phyloP scores from a whole-genome alignment of 768 basidiomycete genomes.

The Boletus eberwhitei region DNA sequence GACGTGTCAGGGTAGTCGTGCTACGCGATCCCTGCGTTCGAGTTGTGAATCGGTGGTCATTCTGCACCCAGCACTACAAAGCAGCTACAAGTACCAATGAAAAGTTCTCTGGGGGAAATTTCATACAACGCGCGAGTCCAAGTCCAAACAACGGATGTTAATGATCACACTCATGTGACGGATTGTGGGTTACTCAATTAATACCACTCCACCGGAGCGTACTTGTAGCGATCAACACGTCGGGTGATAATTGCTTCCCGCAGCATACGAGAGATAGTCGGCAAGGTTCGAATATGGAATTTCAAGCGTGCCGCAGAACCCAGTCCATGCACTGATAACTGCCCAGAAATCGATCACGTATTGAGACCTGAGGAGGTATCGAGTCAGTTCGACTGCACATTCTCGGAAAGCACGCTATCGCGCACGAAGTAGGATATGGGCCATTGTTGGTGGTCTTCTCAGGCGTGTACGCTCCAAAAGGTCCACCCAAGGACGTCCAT shows the following conservation, averaged over 20 bases:
- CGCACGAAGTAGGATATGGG: slow-evolving; percentile 23
- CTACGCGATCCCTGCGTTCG: not conserved
- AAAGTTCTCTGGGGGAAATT: not conserved
- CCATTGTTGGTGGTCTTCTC: slow-evolving; percentile 10
- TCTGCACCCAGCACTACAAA: not conserved
- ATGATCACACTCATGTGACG: not conserved
- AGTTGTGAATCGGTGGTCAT: not conserved
- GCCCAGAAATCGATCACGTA: slow-evolving; percentile 24
- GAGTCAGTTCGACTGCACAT: not conserved
- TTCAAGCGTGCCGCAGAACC: slow-evolving; percentile 16
- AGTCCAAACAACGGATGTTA: not conserved
- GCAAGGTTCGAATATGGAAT: slow-evolving; percentile 25
- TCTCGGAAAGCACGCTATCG: not conserved
- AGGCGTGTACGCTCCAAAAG: not conserved
- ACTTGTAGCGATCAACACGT: slow-evolving; percentile 7
- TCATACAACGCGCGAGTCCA: not conserved
- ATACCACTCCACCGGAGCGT: not conserved
- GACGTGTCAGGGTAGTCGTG: not conserved
- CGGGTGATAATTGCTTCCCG: slow-evolving; percentile 11
- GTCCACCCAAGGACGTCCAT: slow-evolving; percentile 6
- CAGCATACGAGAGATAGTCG: slow-evolving; percentile 23
- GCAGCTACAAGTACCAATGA: not conserved
- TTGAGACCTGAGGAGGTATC: slow-evolving; percentile 2
- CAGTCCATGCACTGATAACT: slow-evolving; percentile 24
- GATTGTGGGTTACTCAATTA: not conserved